A percentile compares a stretch with the other conserved stretches of the same genome.
phyloP scores from a whole-genome alignment of 78 protist species.

The Dictyostelium capitatum region DNA sequence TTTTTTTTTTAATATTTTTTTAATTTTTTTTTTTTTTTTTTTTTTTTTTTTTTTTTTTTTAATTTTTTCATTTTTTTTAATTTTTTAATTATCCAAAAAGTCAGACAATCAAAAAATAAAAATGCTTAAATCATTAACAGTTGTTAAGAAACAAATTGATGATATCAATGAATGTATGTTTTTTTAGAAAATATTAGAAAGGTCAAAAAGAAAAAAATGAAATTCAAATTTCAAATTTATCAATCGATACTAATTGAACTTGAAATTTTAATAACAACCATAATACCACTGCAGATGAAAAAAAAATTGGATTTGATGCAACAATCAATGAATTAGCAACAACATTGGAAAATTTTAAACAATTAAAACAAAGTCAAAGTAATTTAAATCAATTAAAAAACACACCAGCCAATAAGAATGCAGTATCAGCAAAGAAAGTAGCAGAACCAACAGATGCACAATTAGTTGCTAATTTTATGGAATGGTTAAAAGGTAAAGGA shows the following conservation, averaged over 20 bases:
- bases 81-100: neutral
- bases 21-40: neutral
- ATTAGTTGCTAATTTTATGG: conserved; percentile 7
- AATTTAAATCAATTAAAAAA: neutral
- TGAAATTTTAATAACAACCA: neutral
- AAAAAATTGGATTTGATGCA: conserved; percentile 1
- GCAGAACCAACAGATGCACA: conserved; percentile 18
- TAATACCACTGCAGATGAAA: conserved; percentile 17
- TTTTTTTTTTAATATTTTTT: conserved; percentile 14
- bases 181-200: no score
- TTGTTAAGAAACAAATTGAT: conserved; percentile 26
- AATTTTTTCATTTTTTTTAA: neutral
- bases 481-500: conserved; percentile 62
- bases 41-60: neutral
- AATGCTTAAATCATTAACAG: conserved; percentile 46
- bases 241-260: neutral
- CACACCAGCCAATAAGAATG: neutral
- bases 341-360: conserved; percentile 12
- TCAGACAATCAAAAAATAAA: neutral
- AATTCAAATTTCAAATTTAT: neutral
- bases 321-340: neutral
- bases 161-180: conserved; percentile 48
- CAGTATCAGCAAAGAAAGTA: neutral
- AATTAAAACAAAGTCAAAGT: conserved; percentile 11
- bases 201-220: neutral